Evolutionary conservation across 2,329 filamentous ascomycete species (phyloP), one percentile per base, ranked within the genome.

Genomic region (Microdochium trichocladiopsis): DNA sequence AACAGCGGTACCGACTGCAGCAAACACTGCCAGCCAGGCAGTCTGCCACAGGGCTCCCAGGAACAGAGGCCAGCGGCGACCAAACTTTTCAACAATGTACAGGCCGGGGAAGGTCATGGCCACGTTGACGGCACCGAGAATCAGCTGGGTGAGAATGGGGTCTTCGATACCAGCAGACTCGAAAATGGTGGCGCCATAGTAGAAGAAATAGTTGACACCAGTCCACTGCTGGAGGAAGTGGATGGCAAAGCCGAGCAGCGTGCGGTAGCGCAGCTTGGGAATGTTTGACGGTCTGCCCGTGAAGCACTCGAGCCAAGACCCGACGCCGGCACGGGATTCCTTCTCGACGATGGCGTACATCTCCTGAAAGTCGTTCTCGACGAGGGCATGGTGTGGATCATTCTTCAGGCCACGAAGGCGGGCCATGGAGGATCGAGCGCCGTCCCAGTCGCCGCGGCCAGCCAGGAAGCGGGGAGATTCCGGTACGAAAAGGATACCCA

Each of bases 201-300:
- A 83, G 61, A 82, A 80, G 64, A 82, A 82, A 66, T 79, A 83
- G 65, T 80, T 82, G 51, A 79, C 74, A 45, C 83, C 85, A 0
- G 83, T 87, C 54, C 87, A 77, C 61, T 89, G 86, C 66, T 89
- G 86, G 5, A 87, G 69, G 55, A 82, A 81, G 57, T 88, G 84
- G 4, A 90, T 73, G 0, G 68, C 60, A 47, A 88, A 76, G 12
- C 85, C 86, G 2, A 90, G 72, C 1, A 82, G 41, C 0, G 84
- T 84, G 41, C 86, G 79, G 65, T 88, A 87, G 12, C 79, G 65
- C 66, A 86, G 73, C 61, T 76, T 85, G 31, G 80, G 80, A 14
- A 75, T 69, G 3, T 64, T 65, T 2, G 67, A 67, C 14, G 67
- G 62, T n/a, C 72, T 75, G 2, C 75, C 74, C 18, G 75, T 80